Conservation (phyloP, 2,329 filamentous ascomycete species). For the Biscogniauxia marginata region DNA sequence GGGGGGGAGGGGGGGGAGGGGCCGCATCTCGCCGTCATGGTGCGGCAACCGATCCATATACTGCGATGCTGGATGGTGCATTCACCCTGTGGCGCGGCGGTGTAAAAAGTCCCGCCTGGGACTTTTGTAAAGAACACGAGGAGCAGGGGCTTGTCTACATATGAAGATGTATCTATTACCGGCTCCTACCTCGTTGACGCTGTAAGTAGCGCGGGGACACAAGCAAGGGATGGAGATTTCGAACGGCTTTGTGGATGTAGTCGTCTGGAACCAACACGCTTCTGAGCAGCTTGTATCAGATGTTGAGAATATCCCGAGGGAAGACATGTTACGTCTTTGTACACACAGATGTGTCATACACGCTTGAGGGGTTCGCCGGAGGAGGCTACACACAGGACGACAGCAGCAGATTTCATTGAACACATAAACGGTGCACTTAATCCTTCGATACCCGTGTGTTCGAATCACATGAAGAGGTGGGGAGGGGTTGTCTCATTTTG, state of each 20-base stretch:
- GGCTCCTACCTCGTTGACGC: background rate
- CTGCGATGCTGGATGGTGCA: background rate
- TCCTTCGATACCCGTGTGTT: background rate
- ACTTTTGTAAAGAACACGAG: background rate
- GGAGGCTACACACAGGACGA: background rate
- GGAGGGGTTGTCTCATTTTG: slow-evolving; percentile 7
- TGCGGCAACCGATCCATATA: background rate
- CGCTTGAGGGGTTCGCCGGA: background rate
- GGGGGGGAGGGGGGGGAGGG: no score
- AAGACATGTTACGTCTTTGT: background rate
- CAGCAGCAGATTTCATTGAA: background rate
- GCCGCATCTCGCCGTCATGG: background rate
- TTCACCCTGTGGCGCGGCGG: background rate
- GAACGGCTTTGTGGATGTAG: background rate
- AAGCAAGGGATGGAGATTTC: slow-evolving; percentile 5
- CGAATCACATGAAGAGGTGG: slow-evolving; percentile 7
- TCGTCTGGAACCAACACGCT: background rate
- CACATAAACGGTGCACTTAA: background rate
- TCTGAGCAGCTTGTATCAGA: background rate
- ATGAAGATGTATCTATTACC: slow-evolving; percentile 3
- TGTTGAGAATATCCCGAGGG: background rate
- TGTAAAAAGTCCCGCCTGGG: background rate
- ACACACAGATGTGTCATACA: background rate
- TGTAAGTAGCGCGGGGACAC: background rate
- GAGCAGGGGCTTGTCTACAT: background rate